A percentile compares a stretch with the other conserved stretches of the same genome.
phyloP scores from a whole-genome alignment of 139 green algal genomes.

The Chlamydomonas incerta region DNA sequence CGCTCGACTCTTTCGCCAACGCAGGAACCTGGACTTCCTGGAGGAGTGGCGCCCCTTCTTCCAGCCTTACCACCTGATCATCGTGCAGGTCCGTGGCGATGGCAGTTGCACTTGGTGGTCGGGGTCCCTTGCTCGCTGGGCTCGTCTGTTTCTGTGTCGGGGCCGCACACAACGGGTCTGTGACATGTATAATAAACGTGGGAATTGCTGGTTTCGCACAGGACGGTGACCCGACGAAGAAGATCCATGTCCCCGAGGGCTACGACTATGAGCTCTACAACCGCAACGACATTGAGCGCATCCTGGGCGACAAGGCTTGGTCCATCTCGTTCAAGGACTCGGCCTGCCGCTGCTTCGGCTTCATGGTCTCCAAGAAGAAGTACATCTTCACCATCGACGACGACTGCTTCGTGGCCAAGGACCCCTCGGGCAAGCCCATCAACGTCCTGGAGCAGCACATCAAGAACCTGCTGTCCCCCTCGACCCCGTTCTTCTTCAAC shows the following conservation, averaged over 20 bases:
- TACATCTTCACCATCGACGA: constrained; percentile 99
- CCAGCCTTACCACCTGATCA: constrained; percentile 91
- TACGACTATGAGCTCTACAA: constrained; percentile 98
- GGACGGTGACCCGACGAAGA: constrained; percentile 90
- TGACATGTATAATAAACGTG: no score
- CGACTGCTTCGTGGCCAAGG: constrained; percentile 95
- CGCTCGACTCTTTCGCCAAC: no score
- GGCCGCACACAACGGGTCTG: no score
- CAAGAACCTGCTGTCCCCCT: constrained; percentile 91
- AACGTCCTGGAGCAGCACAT: constrained; percentile 97
- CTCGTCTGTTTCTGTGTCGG: no score
- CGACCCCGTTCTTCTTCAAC: constrained; percentile 98
- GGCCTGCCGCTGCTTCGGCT: constrained; percentile 96
- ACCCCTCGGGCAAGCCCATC: constrained; percentile 86
- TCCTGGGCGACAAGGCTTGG: constrained; percentile 94
- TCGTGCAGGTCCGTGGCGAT: constrained; percentile 69
- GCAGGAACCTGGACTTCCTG: constrained; percentile 86
- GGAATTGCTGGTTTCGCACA: background rate
- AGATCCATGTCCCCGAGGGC: constrained; percentile 83
- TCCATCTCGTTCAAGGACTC: constrained; percentile 98
- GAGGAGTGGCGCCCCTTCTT: constrained; percentile 93
- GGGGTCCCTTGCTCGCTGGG: no score
- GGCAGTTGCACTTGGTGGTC: no score
- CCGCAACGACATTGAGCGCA: constrained; percentile 93
- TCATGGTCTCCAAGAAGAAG: constrained; percentile 93